Conservation (phyloP, 192 early-diverging fungal species). For the Paraglomus brasilianum region DNA sequence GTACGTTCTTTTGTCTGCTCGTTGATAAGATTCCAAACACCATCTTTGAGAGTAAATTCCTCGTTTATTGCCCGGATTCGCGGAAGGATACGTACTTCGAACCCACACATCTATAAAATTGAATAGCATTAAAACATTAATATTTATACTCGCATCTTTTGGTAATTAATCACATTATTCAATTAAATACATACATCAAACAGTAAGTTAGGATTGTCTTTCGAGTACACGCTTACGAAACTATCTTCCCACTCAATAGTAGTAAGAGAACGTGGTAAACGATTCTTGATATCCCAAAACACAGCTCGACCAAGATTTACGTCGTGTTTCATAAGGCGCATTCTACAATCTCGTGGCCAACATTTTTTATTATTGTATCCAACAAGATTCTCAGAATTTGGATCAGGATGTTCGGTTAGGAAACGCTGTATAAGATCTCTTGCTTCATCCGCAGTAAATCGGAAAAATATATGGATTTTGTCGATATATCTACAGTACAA, state of each 20-base stretch:
- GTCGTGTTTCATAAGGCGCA: constrained; percentile 99
- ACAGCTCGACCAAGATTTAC: constrained; percentile 96
- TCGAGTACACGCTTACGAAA: constrained; percentile 94
- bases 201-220: constrained; percentile 96
- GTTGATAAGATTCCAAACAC: constrained; percentile 94
- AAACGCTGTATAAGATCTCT: constrained; percentile 96
- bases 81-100: constrained; percentile 95
- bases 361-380: constrained; percentile 98
- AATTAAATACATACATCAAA: constrained; percentile 57
- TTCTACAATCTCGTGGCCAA: constrained; percentile 98
- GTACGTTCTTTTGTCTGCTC: constrained; percentile 98
- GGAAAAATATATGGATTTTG: constrained; percentile 88
- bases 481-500: constrained; percentile 96
- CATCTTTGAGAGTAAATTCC: constrained; percentile 86
- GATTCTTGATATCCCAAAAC: constrained; percentile 99
- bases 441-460: constrained; percentile 91
- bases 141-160: neutral
- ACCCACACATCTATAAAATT: constrained; percentile 69
- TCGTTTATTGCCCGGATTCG: constrained; percentile 82
- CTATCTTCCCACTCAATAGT: constrained; percentile 98
- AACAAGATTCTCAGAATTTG: constrained; percentile 97
- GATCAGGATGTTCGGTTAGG: constrained; percentile 97
- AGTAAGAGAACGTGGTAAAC: constrained; percentile 93
- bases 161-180: constrained; percentile 25
- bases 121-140: neutral